A percentile compares a stretch with the other conserved stretches of the same genome.
phyloP scores from a whole-genome alignment of 345 rosid genomes.

The Citrus mangshanensis region DNA sequence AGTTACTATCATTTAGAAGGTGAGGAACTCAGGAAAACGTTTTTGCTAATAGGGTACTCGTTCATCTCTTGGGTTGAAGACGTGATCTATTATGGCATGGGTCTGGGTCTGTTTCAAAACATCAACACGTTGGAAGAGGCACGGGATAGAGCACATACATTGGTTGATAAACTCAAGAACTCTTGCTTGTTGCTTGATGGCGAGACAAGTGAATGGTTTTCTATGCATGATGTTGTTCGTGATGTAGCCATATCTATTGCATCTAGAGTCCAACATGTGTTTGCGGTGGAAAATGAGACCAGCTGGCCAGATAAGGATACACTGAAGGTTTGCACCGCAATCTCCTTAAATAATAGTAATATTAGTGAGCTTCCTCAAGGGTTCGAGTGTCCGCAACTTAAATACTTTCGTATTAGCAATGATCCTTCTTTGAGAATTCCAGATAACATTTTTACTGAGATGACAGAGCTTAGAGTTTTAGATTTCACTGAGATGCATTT shows the following conservation, averaged over 20 bases:
- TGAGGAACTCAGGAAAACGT: constrained; percentile 9
- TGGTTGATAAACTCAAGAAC: not conserved
- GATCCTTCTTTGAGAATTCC: not conserved
- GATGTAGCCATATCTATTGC: constrained; percentile 12
- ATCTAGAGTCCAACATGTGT: not conserved
- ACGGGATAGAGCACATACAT: not conserved
- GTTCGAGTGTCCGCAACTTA: not conserved
- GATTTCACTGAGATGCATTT: not conserved
- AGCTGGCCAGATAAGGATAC: no score
- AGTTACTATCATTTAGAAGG: no score
- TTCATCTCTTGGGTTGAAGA: not conserved
- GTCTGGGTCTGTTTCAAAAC: constrained; percentile 19
- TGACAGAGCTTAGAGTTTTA: not conserved
- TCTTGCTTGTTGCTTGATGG: constrained; percentile 10
- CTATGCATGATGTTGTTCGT: constrained; percentile 18
- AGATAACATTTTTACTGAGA: not conserved
- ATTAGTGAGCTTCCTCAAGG: not conserved
- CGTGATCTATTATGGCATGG: constrained; percentile 20
- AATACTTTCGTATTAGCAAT: rapidly evolving
- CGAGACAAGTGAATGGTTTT: not conserved
- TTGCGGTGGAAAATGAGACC: no score
- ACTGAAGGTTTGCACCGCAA: not conserved
- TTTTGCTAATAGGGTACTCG: constrained; percentile 7
- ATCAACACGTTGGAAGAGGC: not conserved
- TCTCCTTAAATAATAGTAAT: not conserved